These are phyloP conservation scores for Fusarium falciforme DNA, from an alignment of 2,329 filamentous ascomycete genomes.

Conservation along the genomic window DNA sequence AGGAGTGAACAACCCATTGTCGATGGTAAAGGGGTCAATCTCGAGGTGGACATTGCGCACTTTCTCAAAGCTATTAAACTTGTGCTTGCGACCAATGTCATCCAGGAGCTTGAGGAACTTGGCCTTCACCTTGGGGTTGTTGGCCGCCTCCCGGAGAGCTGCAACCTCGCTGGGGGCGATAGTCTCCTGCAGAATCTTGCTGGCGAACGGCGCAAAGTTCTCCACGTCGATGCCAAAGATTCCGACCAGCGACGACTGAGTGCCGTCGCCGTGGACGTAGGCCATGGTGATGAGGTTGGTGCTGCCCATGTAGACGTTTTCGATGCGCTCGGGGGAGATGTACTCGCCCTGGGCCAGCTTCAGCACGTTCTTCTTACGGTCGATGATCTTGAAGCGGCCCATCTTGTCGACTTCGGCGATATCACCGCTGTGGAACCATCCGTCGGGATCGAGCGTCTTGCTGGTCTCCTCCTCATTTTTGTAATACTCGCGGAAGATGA, in stretches of 20 bases:
- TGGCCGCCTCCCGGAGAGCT: constrained; percentile 74
- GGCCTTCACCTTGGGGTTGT: constrained; percentile 76
- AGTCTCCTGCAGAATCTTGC: constrained; percentile 76
- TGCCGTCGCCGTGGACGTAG: constrained; percentile 90
- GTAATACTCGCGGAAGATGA: constrained; percentile 87
- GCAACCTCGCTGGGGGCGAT: constrained; percentile 73
- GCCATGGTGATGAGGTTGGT: constrained; percentile 81
- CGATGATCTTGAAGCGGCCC: constrained; percentile 92
- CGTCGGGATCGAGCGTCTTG: constrained; percentile 85
- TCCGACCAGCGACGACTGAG: constrained; percentile 83
- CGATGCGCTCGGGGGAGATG: constrained; percentile 95
- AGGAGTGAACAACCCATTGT: constrained; percentile 89
- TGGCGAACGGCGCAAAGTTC: constrained; percentile 83
- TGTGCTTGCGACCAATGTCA: constrained; percentile 80
- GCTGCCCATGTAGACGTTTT: constrained; percentile 91
- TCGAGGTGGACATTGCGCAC: constrained; percentile 80
- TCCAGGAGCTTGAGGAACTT: constrained; percentile 85
- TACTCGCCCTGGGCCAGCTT: constrained; percentile 99
- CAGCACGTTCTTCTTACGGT: constrained; percentile 98
- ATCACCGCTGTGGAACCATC: constrained; percentile 98
- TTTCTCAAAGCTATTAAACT: constrained; percentile 92
- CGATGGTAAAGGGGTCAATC: constrained; percentile 90
- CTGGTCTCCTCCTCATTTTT: constrained; percentile 89
- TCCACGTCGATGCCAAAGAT: constrained; percentile 91
- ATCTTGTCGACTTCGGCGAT: constrained; percentile 86